A percentile compares a stretch with the other conserved stretches of the same genome.
Conservation (phyloP, 2,329 filamentous ascomycete species). For the Rhynchosporium graminicola region DNA sequence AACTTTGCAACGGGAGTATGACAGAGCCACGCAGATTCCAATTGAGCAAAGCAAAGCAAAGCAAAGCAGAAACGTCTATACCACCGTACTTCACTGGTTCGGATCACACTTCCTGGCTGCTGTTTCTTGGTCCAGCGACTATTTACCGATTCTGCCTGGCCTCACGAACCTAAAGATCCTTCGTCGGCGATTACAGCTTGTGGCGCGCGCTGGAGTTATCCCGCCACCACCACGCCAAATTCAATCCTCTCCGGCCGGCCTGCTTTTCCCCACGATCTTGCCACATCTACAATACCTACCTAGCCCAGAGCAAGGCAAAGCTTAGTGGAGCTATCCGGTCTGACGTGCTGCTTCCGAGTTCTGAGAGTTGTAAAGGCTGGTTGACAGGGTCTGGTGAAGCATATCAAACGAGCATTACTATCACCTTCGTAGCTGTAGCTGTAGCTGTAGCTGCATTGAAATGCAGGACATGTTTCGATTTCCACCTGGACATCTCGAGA, state of each 20-base stretch:
- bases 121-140: not conserved
- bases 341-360: conserved; percentile 4
- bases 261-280: not conserved
- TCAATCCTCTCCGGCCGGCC: too few species aligned
- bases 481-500: too few species aligned
- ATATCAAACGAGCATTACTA: not conserved
- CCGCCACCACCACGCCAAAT: not conserved
- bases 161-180: not conserved
- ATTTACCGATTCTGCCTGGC: not conserved
- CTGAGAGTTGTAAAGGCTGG: not conserved
- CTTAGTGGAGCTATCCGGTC: not conserved
- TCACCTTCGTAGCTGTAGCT: not conserved
- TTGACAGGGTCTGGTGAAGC: not conserved
- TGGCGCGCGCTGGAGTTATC: not conserved
- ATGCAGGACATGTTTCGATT: too few species aligned
- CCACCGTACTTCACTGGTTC: not conserved
- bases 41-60: not conserved
- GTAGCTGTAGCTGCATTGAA: too few species aligned
- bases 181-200: not conserved
- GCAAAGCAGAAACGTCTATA: not conserved
- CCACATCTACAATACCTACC: not conserved
- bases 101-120: not conserved
- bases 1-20: not conserved
- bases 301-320: not conserved
- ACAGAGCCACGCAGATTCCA: not conserved